Conservation (phyloP, 805 yeast species). For the Yarrowia sp. region DNA sequence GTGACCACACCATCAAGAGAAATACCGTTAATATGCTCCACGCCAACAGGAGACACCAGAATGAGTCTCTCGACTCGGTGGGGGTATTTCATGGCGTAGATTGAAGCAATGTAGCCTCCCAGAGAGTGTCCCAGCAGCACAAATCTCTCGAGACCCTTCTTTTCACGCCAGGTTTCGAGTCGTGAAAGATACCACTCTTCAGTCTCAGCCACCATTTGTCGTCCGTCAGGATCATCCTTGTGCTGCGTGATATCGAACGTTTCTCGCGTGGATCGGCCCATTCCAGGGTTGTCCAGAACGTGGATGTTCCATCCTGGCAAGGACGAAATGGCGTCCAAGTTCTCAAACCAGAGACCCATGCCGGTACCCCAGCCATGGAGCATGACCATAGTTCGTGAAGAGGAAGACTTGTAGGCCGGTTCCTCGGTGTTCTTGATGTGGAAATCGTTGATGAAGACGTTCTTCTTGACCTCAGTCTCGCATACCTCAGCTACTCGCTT, state of each 20-base stretch:
- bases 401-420: not conserved
- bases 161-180: slow-evolving; percentile 69
- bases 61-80: slow-evolving; percentile 60
- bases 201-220: slow-evolving; percentile 43
- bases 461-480: slow-evolving; percentile 17
- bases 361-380: slow-evolving; percentile 87
- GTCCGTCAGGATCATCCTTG: slow-evolving; percentile 31
- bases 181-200: slow-evolving; percentile 57
- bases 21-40: slow-evolving; percentile 64
- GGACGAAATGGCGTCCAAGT: slow-evolving; percentile 57
- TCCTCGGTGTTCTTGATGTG: slow-evolving; percentile 5
- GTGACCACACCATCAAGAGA: slow-evolving; percentile 43
- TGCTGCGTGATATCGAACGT: slow-evolving; percentile 40
- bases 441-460: slow-evolving; percentile 21
- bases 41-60: slow-evolving; percentile 78
- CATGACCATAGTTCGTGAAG: slow-evolving; percentile 56
- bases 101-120: slow-evolving; percentile 76
- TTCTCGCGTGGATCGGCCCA: slow-evolving; percentile 72
- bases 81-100: slow-evolving; percentile 68
- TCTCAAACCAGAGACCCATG: slow-evolving; percentile 70
- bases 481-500: slow-evolving; percentile 6
- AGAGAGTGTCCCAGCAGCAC: slow-evolving; percentile 78
- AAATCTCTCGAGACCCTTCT: slow-evolving; percentile 58
- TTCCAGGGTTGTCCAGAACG: slow-evolving; percentile 74
- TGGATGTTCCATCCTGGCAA: slow-evolving; percentile 66